Evolutionary conservation across 257 asterid genomes (phyloP).

Genomic region (Phtheirospermum japonicum): DNA sequence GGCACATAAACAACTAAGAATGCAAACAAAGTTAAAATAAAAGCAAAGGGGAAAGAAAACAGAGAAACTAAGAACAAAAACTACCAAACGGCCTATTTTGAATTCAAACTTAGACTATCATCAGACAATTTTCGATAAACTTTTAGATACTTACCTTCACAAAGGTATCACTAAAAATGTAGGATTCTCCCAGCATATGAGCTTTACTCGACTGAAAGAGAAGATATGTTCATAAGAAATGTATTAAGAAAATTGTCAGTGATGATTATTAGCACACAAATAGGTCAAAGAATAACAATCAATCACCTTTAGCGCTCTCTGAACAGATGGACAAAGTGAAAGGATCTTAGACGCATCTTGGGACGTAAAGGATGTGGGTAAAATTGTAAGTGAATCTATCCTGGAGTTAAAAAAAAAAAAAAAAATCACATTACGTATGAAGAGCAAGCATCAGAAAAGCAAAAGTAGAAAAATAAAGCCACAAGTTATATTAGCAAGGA

Average conservation of each 20-base stretch:
- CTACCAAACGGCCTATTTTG: background rate
- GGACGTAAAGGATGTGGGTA: slow-evolving; percentile 75
- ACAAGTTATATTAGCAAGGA: background rate
- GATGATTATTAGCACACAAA: slow-evolving; percentile 26
- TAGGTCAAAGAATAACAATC: slow-evolving; percentile 20
- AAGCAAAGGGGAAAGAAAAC: background rate
- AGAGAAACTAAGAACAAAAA: background rate
- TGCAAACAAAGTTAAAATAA: background rate
- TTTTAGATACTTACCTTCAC: slow-evolving; percentile 61
- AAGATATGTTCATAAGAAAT: slow-evolving; percentile 29
- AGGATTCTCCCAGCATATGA: slow-evolving; percentile 79
- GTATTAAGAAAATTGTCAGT: slow-evolving; percentile 6
- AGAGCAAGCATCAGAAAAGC: slow-evolving; percentile 23
- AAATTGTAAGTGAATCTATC: slow-evolving; percentile 82
- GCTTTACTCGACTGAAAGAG: slow-evolving; percentile 71
- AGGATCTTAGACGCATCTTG: slow-evolving; percentile 87
- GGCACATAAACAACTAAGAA: background rate
- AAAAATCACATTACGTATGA: slow-evolving; percentile 18
- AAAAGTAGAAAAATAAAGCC: slow-evolving; percentile 10
- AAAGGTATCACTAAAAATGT: slow-evolving; percentile 67
- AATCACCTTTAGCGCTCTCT: slow-evolving; percentile 70
- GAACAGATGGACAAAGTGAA: slow-evolving; percentile 78
- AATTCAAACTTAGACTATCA: slow-evolving; percentile 18
- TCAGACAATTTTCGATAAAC: slow-evolving; percentile 20
- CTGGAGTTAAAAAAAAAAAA: slow-evolving; percentile 41